Evolutionary conservation across 2,329 filamentous ascomycete species (phyloP), one percentile per base, ranked within the genome.

Genomic region (Canariomyces notabilis): DNA sequence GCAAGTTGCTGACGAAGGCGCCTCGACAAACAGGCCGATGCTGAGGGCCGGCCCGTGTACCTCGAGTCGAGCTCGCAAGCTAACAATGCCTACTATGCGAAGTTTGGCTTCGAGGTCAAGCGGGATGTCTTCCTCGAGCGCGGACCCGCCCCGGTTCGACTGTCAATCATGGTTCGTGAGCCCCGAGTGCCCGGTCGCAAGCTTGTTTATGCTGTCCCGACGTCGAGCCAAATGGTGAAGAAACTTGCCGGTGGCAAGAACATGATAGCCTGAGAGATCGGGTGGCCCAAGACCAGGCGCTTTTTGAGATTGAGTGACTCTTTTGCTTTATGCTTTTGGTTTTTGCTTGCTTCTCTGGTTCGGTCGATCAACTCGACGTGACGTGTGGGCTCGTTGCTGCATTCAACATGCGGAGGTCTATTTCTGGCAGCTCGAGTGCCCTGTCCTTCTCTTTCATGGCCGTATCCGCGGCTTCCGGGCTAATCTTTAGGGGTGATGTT

Each of bases 141-240:
- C 40, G 79, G 73, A 8, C 63, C 66, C 21, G 70, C 74, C 49
- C 77, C 83, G 21, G 75, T 90, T 40, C 72, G 72, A 48, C 69
- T 91, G 64, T 84, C 86, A 61, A 85, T 89, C 67, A 94, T 94
- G 87, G 83, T 91, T 42, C 75, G 87, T 50, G 84, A 89, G 71
- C 85, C 86, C 42, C 37, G 41, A 37, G 44, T 14, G 34, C 35
- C 32, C 16, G 40, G 40, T 12, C 36, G 34, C 20, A 44, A 40
- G 48, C 35, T 40, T 19, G 34, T 42, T 37, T 37, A 44, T 22
- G 15, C 48, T 11, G 31, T 41, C 21, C 12, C 42, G 36, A 40
- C 11, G 14, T 14, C 42, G 36, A 40, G 11, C 4, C 22, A 18
- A 42, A 37, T 35, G 32, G 35, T 31, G 37, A 49, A 42, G 45